Conservation (phyloP, 73 alveolate genomes). For the Uronychia setigera region DNA sequence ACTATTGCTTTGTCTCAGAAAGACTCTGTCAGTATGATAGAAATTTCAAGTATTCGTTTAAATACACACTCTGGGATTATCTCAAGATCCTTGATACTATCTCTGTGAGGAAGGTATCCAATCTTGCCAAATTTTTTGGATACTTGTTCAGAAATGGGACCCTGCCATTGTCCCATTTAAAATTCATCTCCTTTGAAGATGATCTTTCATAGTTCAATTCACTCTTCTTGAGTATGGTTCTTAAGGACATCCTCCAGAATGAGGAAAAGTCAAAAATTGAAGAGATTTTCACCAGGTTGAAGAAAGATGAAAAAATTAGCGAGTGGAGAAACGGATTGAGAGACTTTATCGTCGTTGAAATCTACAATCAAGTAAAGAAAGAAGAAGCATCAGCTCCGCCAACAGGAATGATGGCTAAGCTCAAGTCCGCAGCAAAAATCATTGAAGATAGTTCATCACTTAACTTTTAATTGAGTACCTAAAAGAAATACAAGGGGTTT, state of each 20-base stretch:
- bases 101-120: conserved; percentile 37
- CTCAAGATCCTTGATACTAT: conserved; percentile 34
- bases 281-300: neutral
- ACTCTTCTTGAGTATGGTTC: neutral
- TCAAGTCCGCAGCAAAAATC: too few relatives aligned
- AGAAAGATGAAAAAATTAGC: neutral
- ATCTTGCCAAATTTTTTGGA: conserved; percentile 46
- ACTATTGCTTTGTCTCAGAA: conserved; percentile 33
- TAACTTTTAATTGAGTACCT: too few relatives aligned
- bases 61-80: conserved; percentile 71
- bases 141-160: conserved; percentile 10
- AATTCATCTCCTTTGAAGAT: neutral
- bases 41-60: conserved; percentile 41
- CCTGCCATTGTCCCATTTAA: neutral
- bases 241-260: neutral
- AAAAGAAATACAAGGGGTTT: too few relatives aligned
- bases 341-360: neutral
- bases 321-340: neutral
- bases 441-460: too few relatives aligned
- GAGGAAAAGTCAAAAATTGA: neutral
- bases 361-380: neutral
- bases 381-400: too few relatives aligned
- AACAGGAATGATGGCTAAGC: too few relatives aligned
- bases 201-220: neutral
- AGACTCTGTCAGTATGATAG: conserved; percentile 19